Conservation (phyloP, 495 filamentous ascomycete genomes). For the Xylaria castorea region DNA sequence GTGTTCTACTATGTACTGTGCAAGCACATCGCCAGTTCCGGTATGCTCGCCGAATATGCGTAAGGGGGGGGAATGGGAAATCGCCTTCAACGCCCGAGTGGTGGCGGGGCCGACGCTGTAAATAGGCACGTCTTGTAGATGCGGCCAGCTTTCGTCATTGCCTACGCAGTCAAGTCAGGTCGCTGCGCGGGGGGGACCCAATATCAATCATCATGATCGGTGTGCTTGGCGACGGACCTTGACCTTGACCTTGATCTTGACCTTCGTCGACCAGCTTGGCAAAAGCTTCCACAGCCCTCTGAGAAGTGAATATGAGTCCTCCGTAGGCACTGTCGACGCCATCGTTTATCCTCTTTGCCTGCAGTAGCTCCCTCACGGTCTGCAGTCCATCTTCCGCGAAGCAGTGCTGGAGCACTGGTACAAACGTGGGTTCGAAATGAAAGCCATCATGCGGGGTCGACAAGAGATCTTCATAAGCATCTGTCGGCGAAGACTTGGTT, state of each 20-base stretch:
- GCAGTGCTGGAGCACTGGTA: constrained; percentile 83
- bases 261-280: constrained; percentile 64
- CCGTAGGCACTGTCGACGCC: constrained; percentile 63
- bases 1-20: constrained; percentile 75
- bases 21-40: constrained; percentile 82
- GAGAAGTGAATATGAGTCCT: constrained; percentile 91
- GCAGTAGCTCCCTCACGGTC: constrained; percentile 45
- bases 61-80: constrained; percentile 56
- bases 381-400: constrained; percentile 53
- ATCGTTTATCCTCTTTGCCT: constrained; percentile 42
- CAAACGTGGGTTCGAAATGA: constrained; percentile 69
- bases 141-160: constrained; percentile 48
- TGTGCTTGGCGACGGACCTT: constrained; percentile 38
- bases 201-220: neutral
- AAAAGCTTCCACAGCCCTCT: constrained; percentile 91
- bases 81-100: constrained; percentile 68
- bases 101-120: constrained; percentile 96
- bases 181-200: neutral
- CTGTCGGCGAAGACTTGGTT: constrained; percentile 77
- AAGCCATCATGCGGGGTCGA: constrained; percentile 46
- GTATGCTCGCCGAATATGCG: constrained; percentile 75
- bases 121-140: constrained; percentile 63
- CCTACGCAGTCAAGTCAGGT: constrained; percentile 30
- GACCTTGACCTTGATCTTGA: constrained; percentile 41
- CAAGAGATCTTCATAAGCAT: constrained; percentile 83